Base-by-base conservation (phyloP, 345 rosid species). In the Hibiscus trionum region DNA sequence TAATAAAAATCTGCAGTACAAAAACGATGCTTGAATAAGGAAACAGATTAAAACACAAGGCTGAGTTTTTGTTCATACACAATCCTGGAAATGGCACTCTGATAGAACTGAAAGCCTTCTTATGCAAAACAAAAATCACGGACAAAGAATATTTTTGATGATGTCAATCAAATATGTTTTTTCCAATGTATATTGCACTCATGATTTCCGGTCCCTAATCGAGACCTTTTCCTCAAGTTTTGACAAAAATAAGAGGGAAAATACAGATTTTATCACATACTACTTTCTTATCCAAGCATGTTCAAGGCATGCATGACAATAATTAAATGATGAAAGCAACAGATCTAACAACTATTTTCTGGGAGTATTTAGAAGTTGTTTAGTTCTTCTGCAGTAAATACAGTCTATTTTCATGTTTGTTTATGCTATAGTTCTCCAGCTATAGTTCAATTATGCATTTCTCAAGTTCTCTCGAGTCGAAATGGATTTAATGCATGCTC, bases 1-100 rank as follows among this genome's bases (percentile, higher is more conserved):
- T 81, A 85, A 66, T 79, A 87, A 74, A 70, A 82, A 81, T 74
- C 89, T 87, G 82, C 11, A 24, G 42, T 27, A 26, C 7, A 29
- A 31, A 31, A 57, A 58, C 50, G 8, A 44, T 24, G 55, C 24
- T 37, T 42, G 16, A 65, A 12, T 42, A 44, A 65, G 69, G 35
- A 44, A 65, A 16, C 33, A 3, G 50, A n/a, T 46, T 21, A 19
- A 31, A 64, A 19, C 31, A 39, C 9, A 39, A 66, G 17, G 2
- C 2, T 15, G 39, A 27, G 42, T 27, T 16, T 8, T 66, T 15
- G 21, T 66, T 66, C 57, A 47, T 0, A 1, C 12, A 67, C 7
- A 46, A 26, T 26, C 35, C 21, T 7, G 24, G 39, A 47, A 31
- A 27, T 15, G 37, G 7, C 56, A 24, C 12, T 6, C 1, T 46